A percentile compares a stretch with the other conserved stretches of the same genome.
phyloP scores from a whole-genome alignment of 306 rosid genomes.

The Trichosanthes truncata region DNA sequence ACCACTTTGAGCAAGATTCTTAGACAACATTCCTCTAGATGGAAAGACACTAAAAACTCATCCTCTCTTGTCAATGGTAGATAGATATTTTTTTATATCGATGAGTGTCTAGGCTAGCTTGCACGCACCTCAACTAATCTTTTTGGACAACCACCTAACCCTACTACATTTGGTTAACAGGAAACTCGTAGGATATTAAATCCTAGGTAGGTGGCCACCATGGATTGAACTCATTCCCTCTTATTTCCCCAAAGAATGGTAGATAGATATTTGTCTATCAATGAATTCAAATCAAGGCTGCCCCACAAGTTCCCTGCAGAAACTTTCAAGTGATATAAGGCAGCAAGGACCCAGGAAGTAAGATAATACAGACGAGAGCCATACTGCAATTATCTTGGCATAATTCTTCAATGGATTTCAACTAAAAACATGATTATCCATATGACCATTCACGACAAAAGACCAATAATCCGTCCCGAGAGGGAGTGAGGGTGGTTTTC shows the following conservation, averaged over 20 bases:
- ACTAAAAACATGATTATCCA: not conserved
- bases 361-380: not conserved
- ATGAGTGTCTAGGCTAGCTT: too few species aligned
- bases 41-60: not conserved
- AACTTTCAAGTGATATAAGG: not conserved
- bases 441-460: not conserved
- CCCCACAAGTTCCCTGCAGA: not conserved
- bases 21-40: not conserved
- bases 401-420: not conserved
- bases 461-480: not conserved
- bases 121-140: too few species aligned
- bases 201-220: too few species aligned
- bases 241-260: too few species aligned
- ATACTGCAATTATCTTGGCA: not conserved
- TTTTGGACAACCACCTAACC: too few species aligned
- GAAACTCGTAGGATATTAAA: too few species aligned
- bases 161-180: too few species aligned
- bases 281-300: not conserved
- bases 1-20: not conserved
- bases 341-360: not conserved
- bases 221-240: not conserved
- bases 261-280: not conserved
- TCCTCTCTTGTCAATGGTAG: not conserved
- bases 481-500: not conserved
- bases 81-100: not conserved